A percentile compares a stretch with the other conserved stretches of the same genome.
These are phyloP conservation scores for Geotrichum carabidarum DNA, from an alignment of 1,139 yeast species.

Conservation along the genomic window DNA sequence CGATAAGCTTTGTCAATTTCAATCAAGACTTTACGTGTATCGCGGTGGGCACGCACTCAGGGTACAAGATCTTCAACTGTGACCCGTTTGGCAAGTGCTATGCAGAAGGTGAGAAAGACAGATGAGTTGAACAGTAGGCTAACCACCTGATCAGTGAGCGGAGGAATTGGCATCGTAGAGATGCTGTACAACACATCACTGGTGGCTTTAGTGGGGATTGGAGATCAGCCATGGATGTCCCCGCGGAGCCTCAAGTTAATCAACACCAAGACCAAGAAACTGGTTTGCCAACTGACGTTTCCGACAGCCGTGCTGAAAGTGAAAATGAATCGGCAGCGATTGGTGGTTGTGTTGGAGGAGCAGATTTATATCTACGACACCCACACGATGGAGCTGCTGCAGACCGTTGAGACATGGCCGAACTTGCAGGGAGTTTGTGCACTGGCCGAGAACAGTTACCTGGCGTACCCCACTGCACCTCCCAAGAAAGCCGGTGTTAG, in stretches of 20 bases:
- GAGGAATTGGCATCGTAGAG: conserved; percentile 54
- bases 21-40: conserved; percentile 89
- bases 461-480: conserved; percentile 84
- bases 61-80: conserved; percentile 83
- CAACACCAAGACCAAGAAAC: conserved; percentile 66
- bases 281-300: conserved; percentile 82
- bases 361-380: conserved; percentile 89
- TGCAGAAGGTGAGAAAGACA: conserved; percentile 40
- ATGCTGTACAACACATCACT: conserved; percentile 89
- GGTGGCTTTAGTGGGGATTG: conserved; percentile 80
- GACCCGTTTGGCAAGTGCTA: conserved; percentile 88
- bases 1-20: conserved; percentile 60
- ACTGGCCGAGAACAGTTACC: conserved; percentile 58
- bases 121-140: background rate
- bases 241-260: conserved; percentile 76
- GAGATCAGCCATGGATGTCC: conserved; percentile 73
- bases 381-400: conserved; percentile 76
- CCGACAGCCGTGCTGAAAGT: conserved; percentile 79
- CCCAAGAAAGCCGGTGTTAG: conserved; percentile 33
- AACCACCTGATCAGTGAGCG: background rate
- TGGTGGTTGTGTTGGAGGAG: conserved; percentile 73
- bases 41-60: conserved; percentile 70
- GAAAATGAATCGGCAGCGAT: conserved; percentile 65
- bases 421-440: conserved; percentile 53
- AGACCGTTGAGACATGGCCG: conserved; percentile 78